phyloP scores from a whole-genome alignment of 2,329 filamentous ascomycete species.

The Ceratocystis lukuohia region DNA sequence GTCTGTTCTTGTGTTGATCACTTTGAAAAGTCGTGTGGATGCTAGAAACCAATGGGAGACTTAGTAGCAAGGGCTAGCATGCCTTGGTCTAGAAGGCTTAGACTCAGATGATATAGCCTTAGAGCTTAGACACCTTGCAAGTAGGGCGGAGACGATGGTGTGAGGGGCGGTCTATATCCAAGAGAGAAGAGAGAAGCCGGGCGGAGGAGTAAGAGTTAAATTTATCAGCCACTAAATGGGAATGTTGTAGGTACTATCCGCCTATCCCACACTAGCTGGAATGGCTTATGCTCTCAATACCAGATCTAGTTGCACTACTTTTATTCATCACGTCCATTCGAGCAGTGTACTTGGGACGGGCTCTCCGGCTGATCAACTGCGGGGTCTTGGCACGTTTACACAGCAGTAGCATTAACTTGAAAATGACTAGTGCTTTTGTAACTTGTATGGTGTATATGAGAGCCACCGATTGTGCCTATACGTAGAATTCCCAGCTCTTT shows the following conservation, averaged over 20 bases:
- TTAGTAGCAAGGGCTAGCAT: not conserved
- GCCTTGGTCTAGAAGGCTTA: not conserved
- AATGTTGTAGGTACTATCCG: not conserved
- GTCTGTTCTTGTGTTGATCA: not conserved
- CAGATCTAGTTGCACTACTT: not conserved
- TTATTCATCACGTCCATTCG: not conserved
- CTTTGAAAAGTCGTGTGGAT: not conserved
- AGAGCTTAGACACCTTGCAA: not conserved
- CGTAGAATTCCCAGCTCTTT: not conserved
- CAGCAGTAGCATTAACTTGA: too few relatives aligned
- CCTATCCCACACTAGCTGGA: not conserved
- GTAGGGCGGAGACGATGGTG: not conserved
- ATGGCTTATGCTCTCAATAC: not conserved
- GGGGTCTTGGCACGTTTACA: too few relatives aligned
- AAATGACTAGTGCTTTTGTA: too few relatives aligned
- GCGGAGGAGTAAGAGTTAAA: not conserved
- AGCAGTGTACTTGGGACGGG: not conserved
- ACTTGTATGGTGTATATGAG: not conserved
- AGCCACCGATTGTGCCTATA: not conserved
- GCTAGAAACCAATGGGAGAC: not conserved
- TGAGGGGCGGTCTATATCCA: not conserved
- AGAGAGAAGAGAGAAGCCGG: not conserved
- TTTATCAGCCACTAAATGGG: not conserved
- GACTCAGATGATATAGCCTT: not conserved
- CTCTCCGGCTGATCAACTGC: not conserved